Percentiles rank a stretch among this genome's conserved stretches.
Evolutionary conservation across 306 rosid species (phyloP).

Genomic region (Biancaea sappan): DNA sequence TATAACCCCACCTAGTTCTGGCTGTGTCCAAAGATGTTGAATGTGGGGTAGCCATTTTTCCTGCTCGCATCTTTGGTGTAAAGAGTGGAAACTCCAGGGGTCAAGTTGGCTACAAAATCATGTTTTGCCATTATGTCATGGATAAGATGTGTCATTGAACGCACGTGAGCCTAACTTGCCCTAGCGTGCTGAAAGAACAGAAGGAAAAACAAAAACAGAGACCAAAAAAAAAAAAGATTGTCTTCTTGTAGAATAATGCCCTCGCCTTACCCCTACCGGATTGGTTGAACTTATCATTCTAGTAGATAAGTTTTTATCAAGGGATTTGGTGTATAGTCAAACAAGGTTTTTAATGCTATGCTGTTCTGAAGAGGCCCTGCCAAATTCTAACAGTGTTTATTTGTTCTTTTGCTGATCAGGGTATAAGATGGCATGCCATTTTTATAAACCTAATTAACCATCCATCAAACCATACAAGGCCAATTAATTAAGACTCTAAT

Average conservation of each 20-base stretch:
- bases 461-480: background rate
- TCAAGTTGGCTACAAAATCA: constrained; percentile 10
- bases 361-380: background rate
- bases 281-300: background rate
- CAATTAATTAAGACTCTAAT: background rate
- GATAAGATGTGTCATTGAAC: constrained; percentile 27
- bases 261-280: background rate
- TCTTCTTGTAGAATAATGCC: background rate
- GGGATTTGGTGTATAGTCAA: background rate
- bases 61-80: too few species aligned
- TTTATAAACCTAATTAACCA: too few species aligned
- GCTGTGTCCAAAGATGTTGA: too few species aligned
- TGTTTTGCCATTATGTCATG: background rate
- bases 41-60: too few species aligned
- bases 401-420: background rate
- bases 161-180: constrained; percentile 23
- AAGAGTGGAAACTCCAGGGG: background rate
- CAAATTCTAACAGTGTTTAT: background rate
- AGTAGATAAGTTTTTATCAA: background rate
- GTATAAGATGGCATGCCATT: background rate
- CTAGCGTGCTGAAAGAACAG: constrained; percentile 9
- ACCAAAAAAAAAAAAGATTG: background rate
- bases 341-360: background rate
- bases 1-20: too few species aligned
- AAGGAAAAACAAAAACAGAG: background rate